Evolutionary conservation across 129 eudicot genomes (phyloP).

Genomic region (Pseudognaphalium luteoalbum): DNA sequence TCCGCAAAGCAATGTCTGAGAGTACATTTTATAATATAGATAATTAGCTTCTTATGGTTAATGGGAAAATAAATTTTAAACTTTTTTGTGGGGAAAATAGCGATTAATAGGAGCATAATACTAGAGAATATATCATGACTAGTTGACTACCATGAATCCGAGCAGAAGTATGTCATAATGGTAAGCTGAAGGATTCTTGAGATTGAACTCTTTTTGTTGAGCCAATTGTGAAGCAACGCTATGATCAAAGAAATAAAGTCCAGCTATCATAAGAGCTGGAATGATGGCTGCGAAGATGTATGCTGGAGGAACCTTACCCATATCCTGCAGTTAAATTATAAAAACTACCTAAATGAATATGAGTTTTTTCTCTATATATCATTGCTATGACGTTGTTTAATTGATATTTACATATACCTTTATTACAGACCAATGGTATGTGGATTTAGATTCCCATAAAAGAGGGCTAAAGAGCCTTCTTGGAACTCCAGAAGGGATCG

Average conservation of each 20-base stretch:
- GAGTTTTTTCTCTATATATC: no score
- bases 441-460: slow-evolving; percentile 44
- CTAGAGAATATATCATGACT: neutral
- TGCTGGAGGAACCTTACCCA: slow-evolving; percentile 42
- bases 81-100: neutral
- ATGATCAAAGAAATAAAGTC: slow-evolving; percentile 60
- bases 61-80: neutral
- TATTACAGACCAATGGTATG: slow-evolving; percentile 50
- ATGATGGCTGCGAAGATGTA: slow-evolving; percentile 56
- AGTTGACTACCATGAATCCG: slow-evolving; percentile 42
- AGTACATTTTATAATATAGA: neutral
- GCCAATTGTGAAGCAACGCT: slow-evolving; percentile 66
- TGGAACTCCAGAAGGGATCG: slow-evolving; percentile 58
- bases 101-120: neutral
- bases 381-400: neutral
- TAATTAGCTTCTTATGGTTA: neutral
- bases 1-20: slow-evolving; percentile 57
- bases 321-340: slow-evolving; percentile 54
- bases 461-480: slow-evolving; percentile 54
- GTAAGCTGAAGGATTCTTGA: slow-evolving; percentile 54
- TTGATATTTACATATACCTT: slow-evolving; percentile 24
- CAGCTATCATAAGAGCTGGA: slow-evolving; percentile 58
- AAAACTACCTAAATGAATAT: no score
- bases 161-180: slow-evolving; percentile 58
- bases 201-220: slow-evolving; percentile 62